Evolutionary conservation across 129 eudicot genomes (phyloP).

Genomic region (Flaveria sonorensis): DNA sequence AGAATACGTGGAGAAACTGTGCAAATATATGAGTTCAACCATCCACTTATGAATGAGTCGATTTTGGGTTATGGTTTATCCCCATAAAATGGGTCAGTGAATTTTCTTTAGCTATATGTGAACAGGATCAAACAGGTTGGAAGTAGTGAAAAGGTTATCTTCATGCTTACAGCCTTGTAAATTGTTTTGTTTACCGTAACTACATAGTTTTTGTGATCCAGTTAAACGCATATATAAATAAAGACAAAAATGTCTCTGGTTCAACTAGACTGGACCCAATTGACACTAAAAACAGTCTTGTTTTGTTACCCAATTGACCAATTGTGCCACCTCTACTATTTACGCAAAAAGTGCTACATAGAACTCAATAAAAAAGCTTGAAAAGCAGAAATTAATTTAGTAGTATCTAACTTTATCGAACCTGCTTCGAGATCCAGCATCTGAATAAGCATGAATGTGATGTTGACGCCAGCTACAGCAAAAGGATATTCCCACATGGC

Average conservation of each 20-base stretch:
- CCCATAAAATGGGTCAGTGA: not conserved
- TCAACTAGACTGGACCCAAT: not conserved
- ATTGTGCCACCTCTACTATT: not conserved
- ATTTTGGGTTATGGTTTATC: not conserved
- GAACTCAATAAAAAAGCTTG: not conserved
- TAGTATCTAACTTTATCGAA: constrained; percentile 13
- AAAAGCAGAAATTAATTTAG: not conserved
- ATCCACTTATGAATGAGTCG: not conserved
- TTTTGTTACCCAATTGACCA: not conserved
- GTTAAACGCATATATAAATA: not conserved
- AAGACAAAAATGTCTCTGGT: not conserved
- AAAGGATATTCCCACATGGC: constrained; percentile 99
- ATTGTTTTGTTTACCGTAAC: not conserved
- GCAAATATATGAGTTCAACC: constrained; percentile 13
- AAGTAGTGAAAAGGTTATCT: not conserved
- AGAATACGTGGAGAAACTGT: constrained; percentile 2
- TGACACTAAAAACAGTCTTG: not conserved
- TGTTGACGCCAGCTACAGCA: constrained; percentile 99
- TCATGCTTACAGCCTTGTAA: not conserved
- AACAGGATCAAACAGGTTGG: not conserved
- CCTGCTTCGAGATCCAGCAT: constrained; percentile 99
- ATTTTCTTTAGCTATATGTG: not conserved
- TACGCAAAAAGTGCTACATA: not conserved
- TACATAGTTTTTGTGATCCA: not conserved
- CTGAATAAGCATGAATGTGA: constrained; percentile 98